phyloP scores from a whole-genome alignment of 2,329 filamentous ascomycete genomes.

The Aspergillus eucalypticola region DNA sequence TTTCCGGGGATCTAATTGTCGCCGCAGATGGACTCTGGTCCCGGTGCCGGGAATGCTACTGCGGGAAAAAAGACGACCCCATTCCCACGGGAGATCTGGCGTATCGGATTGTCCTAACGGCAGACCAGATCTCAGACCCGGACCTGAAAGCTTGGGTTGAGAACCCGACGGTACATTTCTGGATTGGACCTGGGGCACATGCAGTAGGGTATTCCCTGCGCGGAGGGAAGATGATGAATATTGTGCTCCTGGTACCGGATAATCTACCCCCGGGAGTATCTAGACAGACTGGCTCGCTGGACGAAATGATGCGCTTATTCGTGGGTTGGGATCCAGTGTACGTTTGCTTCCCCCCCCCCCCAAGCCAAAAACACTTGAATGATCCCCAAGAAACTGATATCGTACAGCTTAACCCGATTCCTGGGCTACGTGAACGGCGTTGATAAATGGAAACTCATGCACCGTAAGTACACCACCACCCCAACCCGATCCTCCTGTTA shows the following conservation, averaged over 20 bases:
- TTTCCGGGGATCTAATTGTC: constrained; percentile 58
- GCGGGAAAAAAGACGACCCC: constrained; percentile 51
- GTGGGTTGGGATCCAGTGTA: constrained; percentile 62
- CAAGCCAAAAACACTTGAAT: no score
- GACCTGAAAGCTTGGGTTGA: constrained; percentile 55
- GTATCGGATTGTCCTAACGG: constrained; percentile 60
- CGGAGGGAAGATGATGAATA: constrained; percentile 61
- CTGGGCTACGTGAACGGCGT: constrained; percentile 58
- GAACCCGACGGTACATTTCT: constrained; percentile 58
- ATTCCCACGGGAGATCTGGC: constrained; percentile 65
- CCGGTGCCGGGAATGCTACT: constrained; percentile 52
- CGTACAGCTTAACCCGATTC: constrained; percentile 38
- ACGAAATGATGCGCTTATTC: constrained; percentile 64
- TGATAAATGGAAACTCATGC: constrained; percentile 69
- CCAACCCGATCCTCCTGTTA: not conserved
- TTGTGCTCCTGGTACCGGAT: constrained; percentile 67
- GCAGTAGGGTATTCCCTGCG: constrained; percentile 62
- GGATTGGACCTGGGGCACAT: constrained; percentile 64
- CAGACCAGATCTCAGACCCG: constrained; percentile 55
- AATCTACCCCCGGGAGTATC: constrained; percentile 58
- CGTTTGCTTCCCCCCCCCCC: constrained; percentile 5
- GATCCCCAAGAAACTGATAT: not conserved
- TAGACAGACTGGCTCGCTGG: constrained; percentile 54
- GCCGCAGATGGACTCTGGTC: constrained; percentile 68
- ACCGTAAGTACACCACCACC: constrained; percentile 27